Conservation (phyloP, 2,329 filamentous ascomycete genomes). For the Neurospora crassa region DNA sequence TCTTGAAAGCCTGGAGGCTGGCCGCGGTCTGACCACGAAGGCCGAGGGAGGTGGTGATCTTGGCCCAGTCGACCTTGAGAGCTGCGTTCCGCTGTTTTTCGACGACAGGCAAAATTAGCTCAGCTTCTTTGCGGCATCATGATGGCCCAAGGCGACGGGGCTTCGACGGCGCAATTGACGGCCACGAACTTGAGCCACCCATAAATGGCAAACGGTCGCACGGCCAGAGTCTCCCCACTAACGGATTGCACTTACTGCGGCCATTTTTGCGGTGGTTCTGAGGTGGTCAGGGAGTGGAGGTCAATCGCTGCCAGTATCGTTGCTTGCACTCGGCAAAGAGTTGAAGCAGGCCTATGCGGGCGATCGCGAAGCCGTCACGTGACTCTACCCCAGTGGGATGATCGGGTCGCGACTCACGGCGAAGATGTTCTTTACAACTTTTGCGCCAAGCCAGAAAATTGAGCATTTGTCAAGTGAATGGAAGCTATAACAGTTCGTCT, state of each 20-base stretch:
- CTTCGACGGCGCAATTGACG: constrained; percentile 1
- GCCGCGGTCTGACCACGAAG: constrained; percentile 90
- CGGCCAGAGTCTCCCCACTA: constrained; percentile 7
- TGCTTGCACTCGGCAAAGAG: constrained; percentile 27
- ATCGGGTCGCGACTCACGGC: neutral
- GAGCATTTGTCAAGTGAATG: neutral
- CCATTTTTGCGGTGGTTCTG: constrained; percentile 51
- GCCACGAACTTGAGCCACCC: neutral
- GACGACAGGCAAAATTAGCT: constrained; percentile 43
- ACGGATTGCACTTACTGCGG: constrained; percentile 48
- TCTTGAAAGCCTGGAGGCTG: constrained; percentile 94
- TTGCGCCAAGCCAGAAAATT: neutral
- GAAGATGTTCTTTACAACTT: neutral
- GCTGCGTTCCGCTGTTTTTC: constrained; percentile 80
- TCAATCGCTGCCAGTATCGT: constrained; percentile 37
- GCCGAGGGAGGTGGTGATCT: constrained; percentile 87
- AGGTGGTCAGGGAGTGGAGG: constrained; percentile 36
- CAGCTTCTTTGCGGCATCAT: constrained; percentile 17
- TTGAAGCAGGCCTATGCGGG: constrained; percentile 9
- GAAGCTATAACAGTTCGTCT: neutral
- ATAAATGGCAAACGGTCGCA: neutral
- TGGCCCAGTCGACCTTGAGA: constrained; percentile 98
- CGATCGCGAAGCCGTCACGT: constrained; percentile 16
- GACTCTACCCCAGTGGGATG: constrained; percentile 4
- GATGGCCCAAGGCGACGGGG: neutral